Evolutionary conservation across 345 rosid species (phyloP).

Genomic region (Zanthoxylum bungeanum): DNA sequence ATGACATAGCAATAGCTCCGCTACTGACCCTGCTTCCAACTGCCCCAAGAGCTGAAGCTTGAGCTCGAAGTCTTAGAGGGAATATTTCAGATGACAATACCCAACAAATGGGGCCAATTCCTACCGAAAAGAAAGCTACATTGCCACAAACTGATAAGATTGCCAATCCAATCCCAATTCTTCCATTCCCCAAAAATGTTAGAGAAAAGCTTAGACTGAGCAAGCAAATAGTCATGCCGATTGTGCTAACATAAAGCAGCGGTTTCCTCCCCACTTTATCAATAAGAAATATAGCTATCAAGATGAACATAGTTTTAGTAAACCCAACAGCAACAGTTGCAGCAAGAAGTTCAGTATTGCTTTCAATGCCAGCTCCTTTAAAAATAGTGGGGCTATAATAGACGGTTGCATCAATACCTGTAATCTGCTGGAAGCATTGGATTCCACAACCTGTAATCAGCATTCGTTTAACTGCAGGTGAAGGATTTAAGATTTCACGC

Average conservation of each 20-base stretch:
- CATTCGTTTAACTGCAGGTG: constrained; percentile 46
- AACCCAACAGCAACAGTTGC: constrained; percentile 72
- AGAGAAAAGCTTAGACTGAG: constrained; percentile 40
- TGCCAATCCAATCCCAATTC: constrained; percentile 34
- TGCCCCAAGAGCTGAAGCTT: constrained; percentile 64
- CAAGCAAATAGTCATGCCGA: constrained; percentile 62
- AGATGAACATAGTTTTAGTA: constrained; percentile 53
- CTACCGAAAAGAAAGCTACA: constrained; percentile 65
- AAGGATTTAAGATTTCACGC: constrained; percentile 44
- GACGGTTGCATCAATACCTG: constrained; percentile 65
- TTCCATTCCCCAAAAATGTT: constrained; percentile 31
- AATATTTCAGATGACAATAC: constrained; percentile 62
- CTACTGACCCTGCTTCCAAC: no score
- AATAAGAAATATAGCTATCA: constrained; percentile 54
- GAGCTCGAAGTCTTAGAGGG: constrained; percentile 62
- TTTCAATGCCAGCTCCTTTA: constrained; percentile 44
- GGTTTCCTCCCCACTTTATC: constrained; percentile 63
- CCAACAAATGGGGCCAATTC: constrained; percentile 66
- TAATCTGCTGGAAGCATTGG: constrained; percentile 63
- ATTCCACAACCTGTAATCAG: constrained; percentile 60
- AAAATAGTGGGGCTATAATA: constrained; percentile 72
- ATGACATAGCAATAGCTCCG: constrained; percentile 62
- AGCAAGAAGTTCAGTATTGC: constrained; percentile 44
- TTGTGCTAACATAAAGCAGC: constrained; percentile 56
- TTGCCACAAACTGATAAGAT: constrained; percentile 48